These are phyloP conservation scores for Ogataea nakhonphanomensis DNA, from an alignment of 805 yeast genomes.

Conservation along the genomic window DNA sequence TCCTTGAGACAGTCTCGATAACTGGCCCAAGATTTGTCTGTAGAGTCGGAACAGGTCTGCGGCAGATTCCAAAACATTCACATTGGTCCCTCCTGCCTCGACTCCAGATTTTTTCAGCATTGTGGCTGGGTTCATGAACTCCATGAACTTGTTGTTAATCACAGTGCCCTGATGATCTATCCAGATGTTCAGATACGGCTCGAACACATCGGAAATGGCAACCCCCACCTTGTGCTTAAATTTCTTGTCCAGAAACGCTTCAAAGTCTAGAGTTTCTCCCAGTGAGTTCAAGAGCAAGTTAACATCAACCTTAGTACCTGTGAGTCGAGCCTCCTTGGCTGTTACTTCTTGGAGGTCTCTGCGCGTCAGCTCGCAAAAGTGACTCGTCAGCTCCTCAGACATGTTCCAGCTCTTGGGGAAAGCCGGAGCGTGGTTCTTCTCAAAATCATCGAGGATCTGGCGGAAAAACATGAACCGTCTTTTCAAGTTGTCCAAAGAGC, in stretches of 20 bases:
- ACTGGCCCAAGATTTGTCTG: constrained; percentile 67
- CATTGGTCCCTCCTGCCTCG: constrained; percentile 22
- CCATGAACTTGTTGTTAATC: constrained; percentile 58
- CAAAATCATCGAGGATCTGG: constrained; percentile 57
- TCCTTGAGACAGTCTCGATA: constrained; percentile 56
- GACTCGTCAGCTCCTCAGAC: constrained; percentile 52
- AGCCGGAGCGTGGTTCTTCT: constrained; percentile 43
- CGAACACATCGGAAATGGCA: constrained; percentile 65
- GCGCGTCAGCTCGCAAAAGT: constrained; percentile 67
- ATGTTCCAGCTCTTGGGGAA: constrained; percentile 79
- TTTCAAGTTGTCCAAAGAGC: constrained; percentile 81
- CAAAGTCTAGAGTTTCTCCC: constrained; percentile 81
- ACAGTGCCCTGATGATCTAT: constrained; percentile 74
- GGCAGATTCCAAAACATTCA: constrained; percentile 77
- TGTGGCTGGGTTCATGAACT: constrained; percentile 57
- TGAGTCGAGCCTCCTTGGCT: constrained; percentile 35
- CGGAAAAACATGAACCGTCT: constrained; percentile 81
- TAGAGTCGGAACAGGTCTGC: constrained; percentile 82
- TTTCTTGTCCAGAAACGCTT: constrained; percentile 61
- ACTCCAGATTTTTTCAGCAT: constrained; percentile 41
- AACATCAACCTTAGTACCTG: constrained; percentile 44
- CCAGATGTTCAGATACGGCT: constrained; percentile 84
- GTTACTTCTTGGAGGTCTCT: constrained; percentile 60
- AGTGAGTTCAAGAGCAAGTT: constrained; percentile 65
- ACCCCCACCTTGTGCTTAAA: constrained; percentile 47